These are phyloP conservation scores for Septoria petroselini DNA, from an alignment of 2,329 filamentous ascomycete genomes.

Conservation along the genomic window DNA sequence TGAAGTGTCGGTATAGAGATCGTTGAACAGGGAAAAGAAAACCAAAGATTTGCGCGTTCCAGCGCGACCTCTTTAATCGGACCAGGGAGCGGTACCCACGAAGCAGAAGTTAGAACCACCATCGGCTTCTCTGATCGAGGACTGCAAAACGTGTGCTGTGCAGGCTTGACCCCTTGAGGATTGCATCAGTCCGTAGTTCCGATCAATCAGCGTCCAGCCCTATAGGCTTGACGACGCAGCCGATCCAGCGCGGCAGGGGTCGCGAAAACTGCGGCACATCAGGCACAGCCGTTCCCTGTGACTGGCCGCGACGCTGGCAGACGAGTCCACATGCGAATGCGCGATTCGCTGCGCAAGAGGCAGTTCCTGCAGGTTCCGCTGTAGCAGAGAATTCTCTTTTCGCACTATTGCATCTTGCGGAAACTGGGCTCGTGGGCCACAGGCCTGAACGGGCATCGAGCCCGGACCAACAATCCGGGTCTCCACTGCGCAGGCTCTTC, in stretches of 20 bases:
- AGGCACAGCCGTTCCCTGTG: constrained; percentile 7
- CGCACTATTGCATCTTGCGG: constrained; percentile 1
- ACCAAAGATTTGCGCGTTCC: constrained; percentile 30
- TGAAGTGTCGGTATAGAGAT: constrained; percentile 27
- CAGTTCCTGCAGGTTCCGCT: constrained; percentile 10
- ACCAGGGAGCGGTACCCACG: constrained; percentile 12
- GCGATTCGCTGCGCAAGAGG: constrained; percentile 6
- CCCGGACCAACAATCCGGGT: not conserved
- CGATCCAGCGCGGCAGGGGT: constrained; percentile 1
- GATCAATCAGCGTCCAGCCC: constrained; percentile 17
- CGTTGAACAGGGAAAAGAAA: constrained; percentile 25
- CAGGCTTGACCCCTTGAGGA: constrained; percentile 22
- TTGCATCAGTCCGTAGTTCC: constrained; percentile 15
- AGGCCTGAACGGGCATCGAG: constrained; percentile 1
- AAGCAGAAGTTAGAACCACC: constrained; percentile 13
- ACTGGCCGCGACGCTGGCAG: constrained; percentile 4
- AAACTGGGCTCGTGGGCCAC: not conserved
- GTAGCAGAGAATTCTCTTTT: constrained; percentile 1
- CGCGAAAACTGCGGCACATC: constrained; percentile 3
- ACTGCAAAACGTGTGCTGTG: constrained; percentile 21
- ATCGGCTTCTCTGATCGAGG: constrained; percentile 16
- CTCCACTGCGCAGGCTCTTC: not conserved
- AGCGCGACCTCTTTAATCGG: constrained; percentile 41
- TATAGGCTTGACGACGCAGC: constrained; percentile 5
- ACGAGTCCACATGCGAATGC: not conserved